These are phyloP conservation scores for Microcyclosporella mali DNA, from an alignment of 2,329 filamentous ascomycete genomes.

Conservation along the genomic window DNA sequence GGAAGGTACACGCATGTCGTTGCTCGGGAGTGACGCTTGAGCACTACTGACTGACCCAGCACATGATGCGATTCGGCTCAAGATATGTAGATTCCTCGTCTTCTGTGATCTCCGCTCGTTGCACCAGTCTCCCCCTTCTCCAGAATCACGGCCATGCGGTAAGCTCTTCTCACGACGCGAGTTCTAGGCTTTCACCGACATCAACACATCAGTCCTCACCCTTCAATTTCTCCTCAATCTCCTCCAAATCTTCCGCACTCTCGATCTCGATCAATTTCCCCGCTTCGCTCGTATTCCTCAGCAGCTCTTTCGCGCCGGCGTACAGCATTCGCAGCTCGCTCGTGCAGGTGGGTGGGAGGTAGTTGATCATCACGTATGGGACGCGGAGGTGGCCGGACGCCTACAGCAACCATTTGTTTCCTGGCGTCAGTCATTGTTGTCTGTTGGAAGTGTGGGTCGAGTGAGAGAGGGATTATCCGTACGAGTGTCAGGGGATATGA, in stretches of 20 bases:
- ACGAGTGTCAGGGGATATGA: slow-evolving; percentile 88
- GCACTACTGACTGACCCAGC: no score
- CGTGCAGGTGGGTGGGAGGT: slow-evolving; percentile 88
- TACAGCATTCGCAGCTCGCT: slow-evolving; percentile 85
- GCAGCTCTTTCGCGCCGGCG: slow-evolving; percentile 89
- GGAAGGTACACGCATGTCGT: no score
- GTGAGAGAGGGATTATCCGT: slow-evolving; percentile 33
- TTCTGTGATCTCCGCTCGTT: no score
- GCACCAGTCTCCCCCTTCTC: no score
- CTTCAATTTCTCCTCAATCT: slow-evolving; percentile 64
- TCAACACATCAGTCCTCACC: slow-evolving; percentile 37
- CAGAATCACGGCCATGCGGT: no score
- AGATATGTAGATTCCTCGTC: no score
- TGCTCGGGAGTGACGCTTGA: no score
- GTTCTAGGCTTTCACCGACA: no score
- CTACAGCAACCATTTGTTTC: slow-evolving; percentile 40
- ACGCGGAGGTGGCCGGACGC: slow-evolving; percentile 76
- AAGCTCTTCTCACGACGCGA: no score
- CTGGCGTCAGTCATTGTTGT: no score
- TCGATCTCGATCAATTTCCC: slow-evolving; percentile 80
- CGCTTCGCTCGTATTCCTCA: slow-evolving; percentile 90
- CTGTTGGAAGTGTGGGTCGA: no score
- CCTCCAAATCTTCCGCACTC: slow-evolving; percentile 70
- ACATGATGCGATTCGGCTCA: no score
- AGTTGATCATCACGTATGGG: slow-evolving; percentile 92